Evolutionary conservation across 2,329 filamentous ascomycete species (phyloP), one percentile per base, ranked within the genome.

Genomic region (Pseudonectria foliicola): DNA sequence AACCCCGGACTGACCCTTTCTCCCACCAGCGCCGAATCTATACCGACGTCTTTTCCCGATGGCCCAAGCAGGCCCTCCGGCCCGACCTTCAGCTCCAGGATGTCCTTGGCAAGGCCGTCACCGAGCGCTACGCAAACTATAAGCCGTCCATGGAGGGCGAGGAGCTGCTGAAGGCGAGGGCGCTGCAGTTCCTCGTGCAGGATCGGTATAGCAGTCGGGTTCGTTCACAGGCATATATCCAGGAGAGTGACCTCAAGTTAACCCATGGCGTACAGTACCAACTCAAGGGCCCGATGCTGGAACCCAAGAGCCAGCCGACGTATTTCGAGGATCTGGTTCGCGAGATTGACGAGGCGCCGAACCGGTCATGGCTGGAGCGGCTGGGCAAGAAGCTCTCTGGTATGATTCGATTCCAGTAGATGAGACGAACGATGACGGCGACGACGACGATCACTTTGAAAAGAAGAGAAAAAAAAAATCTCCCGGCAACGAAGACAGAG

Each of bases 261-360:
- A 21, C 18, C 8, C 5, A 21, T 21, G 10, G 23, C 10, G 4
- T 21, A 33, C 33, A 64, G 61, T 63, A 61, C 35, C 59, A 60
- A 39, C 53, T 64, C 21, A 67, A 59, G n/a, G 68, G 70, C 27
- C 59, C 59, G 4, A 59, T 81, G 28, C 59, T 81, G 38, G 58
- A 65, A 34, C 79, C 80, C 11, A 68, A 67, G 53, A 79, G 75
- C 49, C 76, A 82, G 45, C 79, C 79, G 25, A 73, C 69, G 0
- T 80, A 84, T 54, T 84, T 80, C 50, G 56, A 63, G 13, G 73
- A 80, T 44, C 56, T 84, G 21, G 54, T 81, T 1, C 64, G 61
- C 34, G 80, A 84, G 55, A 67, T 84, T 15, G 73, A 82, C 25
- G 73, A 73, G 46, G 78, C 75, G 4, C 80, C 79, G 2, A 70